Conservation (phyloP, 306 rosid genomes). For the Lithocarpus polystachyus region DNA sequence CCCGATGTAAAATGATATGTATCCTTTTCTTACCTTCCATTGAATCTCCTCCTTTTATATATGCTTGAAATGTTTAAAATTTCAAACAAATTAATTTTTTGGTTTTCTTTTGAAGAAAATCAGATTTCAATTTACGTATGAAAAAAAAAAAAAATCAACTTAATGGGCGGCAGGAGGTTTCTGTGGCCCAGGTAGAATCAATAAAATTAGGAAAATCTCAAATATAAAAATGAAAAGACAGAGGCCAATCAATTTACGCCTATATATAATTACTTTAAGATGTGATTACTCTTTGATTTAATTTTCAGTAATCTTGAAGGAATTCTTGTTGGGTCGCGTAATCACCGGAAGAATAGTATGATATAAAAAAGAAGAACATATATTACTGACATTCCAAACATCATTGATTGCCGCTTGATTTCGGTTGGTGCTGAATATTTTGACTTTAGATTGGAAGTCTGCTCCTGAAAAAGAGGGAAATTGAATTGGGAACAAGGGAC, state of each 20-base stretch:
- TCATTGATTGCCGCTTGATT: slow-evolving; percentile 14
- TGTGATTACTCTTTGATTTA: slow-evolving; percentile 4
- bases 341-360: slow-evolving; percentile 24
- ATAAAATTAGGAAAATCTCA: neutral
- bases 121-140: no score
- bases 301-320: slow-evolving; percentile 32
- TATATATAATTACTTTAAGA: slow-evolving; percentile 19
- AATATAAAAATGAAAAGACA: neutral
- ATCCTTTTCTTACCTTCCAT: no score
- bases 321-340: slow-evolving; percentile 24
- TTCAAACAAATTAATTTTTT: no score
- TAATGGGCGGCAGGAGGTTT: neutral
- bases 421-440: slow-evolving; percentile 6
- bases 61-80: no score
- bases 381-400: slow-evolving; percentile 4
- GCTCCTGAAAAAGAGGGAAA: slow-evolving; percentile 17
- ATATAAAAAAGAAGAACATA: slow-evolving; percentile 19
- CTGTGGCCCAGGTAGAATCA: neutral
- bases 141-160: neutral
- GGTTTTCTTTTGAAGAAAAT: no score
- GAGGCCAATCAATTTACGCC: neutral
- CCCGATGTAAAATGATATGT: no score
- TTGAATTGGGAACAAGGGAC: slow-evolving; percentile 1
- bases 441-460: slow-evolving; percentile 9
- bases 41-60: no score